A percentile compares a stretch with the other conserved stretches of the same genome.
These are phyloP conservation scores for Hanseniaspora gamundiae DNA, from an alignment of 1,139 yeast genomes.

Conservation along the genomic window DNA sequence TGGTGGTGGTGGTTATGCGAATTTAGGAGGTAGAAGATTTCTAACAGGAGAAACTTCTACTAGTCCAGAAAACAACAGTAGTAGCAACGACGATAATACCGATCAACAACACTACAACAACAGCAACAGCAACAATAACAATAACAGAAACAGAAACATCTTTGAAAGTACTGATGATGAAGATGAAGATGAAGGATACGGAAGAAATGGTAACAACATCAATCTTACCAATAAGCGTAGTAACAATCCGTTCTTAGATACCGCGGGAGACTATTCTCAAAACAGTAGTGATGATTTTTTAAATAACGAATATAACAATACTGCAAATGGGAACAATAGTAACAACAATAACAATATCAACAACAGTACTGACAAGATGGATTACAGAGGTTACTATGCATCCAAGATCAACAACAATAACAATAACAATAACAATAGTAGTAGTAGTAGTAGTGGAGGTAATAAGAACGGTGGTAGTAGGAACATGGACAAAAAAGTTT, in stretches of 20 bases:
- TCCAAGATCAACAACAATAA: background rate
- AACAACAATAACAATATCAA: background rate
- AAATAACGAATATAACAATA: constrained; percentile 3
- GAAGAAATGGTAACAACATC: constrained; percentile 1
- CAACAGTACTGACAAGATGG: constrained; percentile 11
- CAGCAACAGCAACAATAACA: no score
- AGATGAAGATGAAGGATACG: background rate
- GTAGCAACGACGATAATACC: no score
- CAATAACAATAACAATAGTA: constrained; percentile 9
- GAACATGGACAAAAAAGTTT: constrained; percentile 7
- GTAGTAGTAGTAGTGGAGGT: constrained; percentile 7
- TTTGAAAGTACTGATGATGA: constrained; percentile 4
- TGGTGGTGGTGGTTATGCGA: no score
- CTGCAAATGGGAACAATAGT: constrained; percentile 5
- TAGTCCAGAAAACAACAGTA: background rate
- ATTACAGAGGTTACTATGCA: constrained; percentile 23
- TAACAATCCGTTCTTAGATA: constrained; percentile 7
- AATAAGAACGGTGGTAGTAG: constrained; percentile 2
- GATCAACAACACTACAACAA: no score
- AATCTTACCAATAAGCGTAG: constrained; percentile 1
- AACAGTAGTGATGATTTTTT: constrained; percentile 10
- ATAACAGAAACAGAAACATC: background rate
- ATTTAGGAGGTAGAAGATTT: background rate
- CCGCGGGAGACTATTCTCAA: background rate
- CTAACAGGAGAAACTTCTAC: background rate